These are phyloP conservation scores for Alternaria tenuissima DNA, from an alignment of 2,329 filamentous ascomycete genomes.

Conservation along the genomic window DNA sequence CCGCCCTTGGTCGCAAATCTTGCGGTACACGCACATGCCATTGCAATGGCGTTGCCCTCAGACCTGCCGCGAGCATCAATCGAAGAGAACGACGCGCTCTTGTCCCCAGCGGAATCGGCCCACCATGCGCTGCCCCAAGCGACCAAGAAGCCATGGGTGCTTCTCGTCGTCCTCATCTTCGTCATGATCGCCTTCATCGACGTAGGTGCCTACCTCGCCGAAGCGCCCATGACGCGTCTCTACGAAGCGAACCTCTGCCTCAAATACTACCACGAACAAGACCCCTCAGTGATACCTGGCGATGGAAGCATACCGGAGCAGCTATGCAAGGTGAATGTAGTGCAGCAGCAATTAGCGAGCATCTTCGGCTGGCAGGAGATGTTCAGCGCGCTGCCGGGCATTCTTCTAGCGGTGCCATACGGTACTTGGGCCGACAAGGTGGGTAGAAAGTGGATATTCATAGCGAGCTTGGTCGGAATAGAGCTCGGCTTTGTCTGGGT, in stretches of 20 bases:
- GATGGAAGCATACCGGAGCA: conserved; percentile 57
- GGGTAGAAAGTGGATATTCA: conserved; percentile 58
- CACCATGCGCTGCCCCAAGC: background rate
- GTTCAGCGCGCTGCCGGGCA: conserved; percentile 55
- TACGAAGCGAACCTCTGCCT: conserved; percentile 60
- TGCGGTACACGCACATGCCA: background rate
- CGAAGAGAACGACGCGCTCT: conserved; percentile 30
- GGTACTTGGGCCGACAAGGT: conserved; percentile 59
- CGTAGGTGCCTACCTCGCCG: conserved; percentile 55
- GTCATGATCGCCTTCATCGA: conserved; percentile 57
- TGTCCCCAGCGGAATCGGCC: conserved; percentile 21
- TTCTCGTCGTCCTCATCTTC: conserved; percentile 47
- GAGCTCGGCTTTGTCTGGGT: conserved; percentile 44
- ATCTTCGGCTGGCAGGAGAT: conserved; percentile 61
- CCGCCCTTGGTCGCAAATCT: background rate
- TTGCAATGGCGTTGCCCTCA: conserved; percentile 16
- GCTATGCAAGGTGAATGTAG: conserved; percentile 59
- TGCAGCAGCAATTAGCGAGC: conserved; percentile 60
- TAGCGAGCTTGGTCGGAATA: conserved; percentile 54
- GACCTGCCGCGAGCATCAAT: conserved; percentile 21
- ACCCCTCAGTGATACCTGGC: conserved; percentile 54
- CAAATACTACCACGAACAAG: conserved; percentile 53
- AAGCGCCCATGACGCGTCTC: conserved; percentile 58
- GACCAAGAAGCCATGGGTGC: conserved; percentile 43
- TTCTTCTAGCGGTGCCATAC: conserved; percentile 59